These are phyloP conservation scores for Dactylellina cionopaga DNA, from an alignment of 2,329 filamentous ascomycete species.

Conservation along the genomic window DNA sequence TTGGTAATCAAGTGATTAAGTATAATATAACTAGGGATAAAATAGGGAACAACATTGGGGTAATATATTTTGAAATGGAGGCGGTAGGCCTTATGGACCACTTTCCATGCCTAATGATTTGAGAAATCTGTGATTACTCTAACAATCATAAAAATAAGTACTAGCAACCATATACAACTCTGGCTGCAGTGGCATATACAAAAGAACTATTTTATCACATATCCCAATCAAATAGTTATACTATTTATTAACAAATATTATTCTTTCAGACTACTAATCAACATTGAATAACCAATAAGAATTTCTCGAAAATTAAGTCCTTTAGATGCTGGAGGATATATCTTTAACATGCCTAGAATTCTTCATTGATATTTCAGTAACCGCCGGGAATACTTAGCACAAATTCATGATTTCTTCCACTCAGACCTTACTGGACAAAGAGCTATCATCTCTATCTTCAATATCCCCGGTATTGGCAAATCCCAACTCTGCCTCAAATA, in stretches of 20 bases:
- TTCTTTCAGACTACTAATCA: too few relatives aligned
- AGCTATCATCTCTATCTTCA: background rate
- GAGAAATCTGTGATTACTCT: constrained; percentile 54
- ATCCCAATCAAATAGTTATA: too few relatives aligned
- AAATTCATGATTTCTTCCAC: background rate
- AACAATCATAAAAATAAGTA: constrained; percentile 54
- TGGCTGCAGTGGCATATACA: constrained; percentile 1
- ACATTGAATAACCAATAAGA: background rate
- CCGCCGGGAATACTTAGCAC: background rate
- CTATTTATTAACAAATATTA: too few relatives aligned
- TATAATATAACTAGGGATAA: background rate
- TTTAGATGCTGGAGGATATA: background rate
- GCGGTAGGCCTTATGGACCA: background rate
- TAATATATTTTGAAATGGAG: constrained; percentile 20
- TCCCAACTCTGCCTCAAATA: constrained; percentile 8
- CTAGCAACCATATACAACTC: constrained; percentile 53
- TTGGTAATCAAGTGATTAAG: constrained; percentile 27
- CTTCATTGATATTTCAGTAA: constrained; percentile 10
- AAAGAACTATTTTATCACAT: constrained; percentile 6
- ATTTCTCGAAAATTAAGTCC: background rate
- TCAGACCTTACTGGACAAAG: background rate
- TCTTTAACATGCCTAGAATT: constrained; percentile 2
- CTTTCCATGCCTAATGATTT: constrained; percentile 51
- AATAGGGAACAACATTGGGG: background rate
- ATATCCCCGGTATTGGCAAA: constrained; percentile 1